Evolutionary conservation across 208 protist species (phyloP), one percentile per base, ranked within the genome.

Genomic region (Acanthamoeba castellanii): DNA sequence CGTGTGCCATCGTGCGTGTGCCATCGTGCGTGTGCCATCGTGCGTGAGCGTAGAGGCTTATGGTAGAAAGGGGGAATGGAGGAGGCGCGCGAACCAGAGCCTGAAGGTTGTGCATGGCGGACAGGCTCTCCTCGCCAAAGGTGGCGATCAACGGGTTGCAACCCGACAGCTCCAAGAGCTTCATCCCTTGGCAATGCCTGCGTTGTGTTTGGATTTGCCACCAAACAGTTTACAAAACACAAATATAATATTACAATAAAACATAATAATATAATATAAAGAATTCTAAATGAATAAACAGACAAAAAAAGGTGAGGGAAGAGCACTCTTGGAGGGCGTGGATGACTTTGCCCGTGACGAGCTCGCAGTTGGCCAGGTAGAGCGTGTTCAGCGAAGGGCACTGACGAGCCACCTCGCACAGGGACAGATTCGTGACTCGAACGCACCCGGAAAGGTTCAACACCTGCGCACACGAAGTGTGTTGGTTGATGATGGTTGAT

Each of bases 301-400:
- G 1, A 32, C 5, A 27, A 70, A 70, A 34, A 70, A n/a, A 70
- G 22, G 9, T 14, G 9, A 82, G 37, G 14, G 37, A 57, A 11
- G 7, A 0, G 76, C 2, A 76, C 68, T n/a, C 22, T 30, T 85
- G 76, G 16, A 85, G 47, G 34, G 76, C n/a, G 34, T 27, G 45
- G 45, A 85, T 11, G 34, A 57, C 22, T 25, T 57, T 50, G 76
- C 42, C 76, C 14, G 76, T 85, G 76, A 85, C 22, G 18, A n/a
- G 34, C 18, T 85, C 25, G 76, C 76, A 85, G 76, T 85, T 85
- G 34, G 76, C 34, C 20, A 85, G 34, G 47, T 85, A 85, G 25
- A 85, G 76, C 20, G 76, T 85, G 76, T 85, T 22, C 18, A 85
- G 47, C 13, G 76, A 85, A 6, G 76, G 20, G 30, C 76, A 85